phyloP scores from a whole-genome alignment of 1,284 basidiomycete species.

The Microbotryum intermedium region DNA sequence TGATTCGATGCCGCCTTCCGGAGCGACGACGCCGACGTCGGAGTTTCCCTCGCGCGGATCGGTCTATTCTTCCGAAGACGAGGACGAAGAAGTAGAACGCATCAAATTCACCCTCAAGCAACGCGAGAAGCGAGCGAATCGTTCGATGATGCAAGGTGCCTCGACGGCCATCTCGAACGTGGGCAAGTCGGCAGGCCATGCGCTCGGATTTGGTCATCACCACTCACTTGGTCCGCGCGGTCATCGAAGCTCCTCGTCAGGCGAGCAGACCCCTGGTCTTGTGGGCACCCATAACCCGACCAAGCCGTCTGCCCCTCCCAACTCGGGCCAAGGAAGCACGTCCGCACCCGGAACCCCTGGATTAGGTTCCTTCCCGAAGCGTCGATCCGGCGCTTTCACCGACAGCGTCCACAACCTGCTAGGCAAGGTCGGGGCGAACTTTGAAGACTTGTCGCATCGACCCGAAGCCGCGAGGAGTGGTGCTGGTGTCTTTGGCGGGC shows the following conservation, averaged over 20 bases:
- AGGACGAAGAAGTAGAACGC: slow-evolving; percentile 32
- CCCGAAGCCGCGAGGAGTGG: slow-evolving; percentile 50
- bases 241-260: no score
- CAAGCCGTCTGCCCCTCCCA: background rate
- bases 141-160: slow-evolving; percentile 13
- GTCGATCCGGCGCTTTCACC: no score
- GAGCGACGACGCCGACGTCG: slow-evolving; percentile 18
- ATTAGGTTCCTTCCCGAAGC: no score
- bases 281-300: background rate
- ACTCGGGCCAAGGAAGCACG: slow-evolving; percentile 1
- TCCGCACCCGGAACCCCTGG: background rate
- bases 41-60: slow-evolving; percentile 1
- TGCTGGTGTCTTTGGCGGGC: slow-evolving; percentile 62
- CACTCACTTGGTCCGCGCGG: background rate
- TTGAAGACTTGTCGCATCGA: slow-evolving; percentile 36
- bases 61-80: slow-evolving; percentile 24
- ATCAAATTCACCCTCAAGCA: slow-evolving; percentile 30
- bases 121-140: slow-evolving; percentile 20
- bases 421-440: slow-evolving; percentile 13
- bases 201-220: slow-evolving; percentile 2
- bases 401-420: background rate
- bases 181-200: slow-evolving; percentile 7
- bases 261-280: no score
- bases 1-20: slow-evolving; percentile 1
- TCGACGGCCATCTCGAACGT: slow-evolving; percentile 9